These are phyloP conservation scores for Pseudocercospora musae DNA, from an alignment of 2,329 filamentous ascomycete species.

Conservation along the genomic window DNA sequence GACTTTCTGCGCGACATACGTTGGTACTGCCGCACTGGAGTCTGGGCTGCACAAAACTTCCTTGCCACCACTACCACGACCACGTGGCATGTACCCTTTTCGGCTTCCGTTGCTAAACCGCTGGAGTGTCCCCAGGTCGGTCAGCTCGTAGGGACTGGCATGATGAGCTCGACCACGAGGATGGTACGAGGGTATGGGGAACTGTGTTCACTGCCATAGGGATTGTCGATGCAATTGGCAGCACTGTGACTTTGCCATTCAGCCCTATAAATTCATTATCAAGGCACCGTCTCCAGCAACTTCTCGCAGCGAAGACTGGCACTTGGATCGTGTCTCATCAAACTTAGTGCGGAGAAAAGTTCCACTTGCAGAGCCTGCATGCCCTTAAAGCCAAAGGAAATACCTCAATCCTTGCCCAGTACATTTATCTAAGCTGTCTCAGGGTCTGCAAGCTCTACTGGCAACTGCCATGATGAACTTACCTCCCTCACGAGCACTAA, in stretches of 20 bases:
- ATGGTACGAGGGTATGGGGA: slow-evolving; percentile 32
- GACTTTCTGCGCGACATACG: slow-evolving; percentile 35
- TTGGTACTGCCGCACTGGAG: slow-evolving; percentile 26
- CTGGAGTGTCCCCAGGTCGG: slow-evolving; percentile 31
- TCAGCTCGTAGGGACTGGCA: slow-evolving; percentile 40
- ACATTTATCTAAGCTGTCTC: neutral
- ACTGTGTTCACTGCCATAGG: slow-evolving; percentile 37
- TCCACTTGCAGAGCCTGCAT: neutral
- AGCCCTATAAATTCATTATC: neutral
- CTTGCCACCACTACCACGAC: slow-evolving; percentile 29
- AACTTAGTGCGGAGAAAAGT: neutral
- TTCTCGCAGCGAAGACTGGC: neutral
- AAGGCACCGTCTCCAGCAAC: neutral
- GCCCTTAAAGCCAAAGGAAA: neutral
- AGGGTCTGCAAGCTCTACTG: too few species aligned
- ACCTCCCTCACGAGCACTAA: too few species aligned
- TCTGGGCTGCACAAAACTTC: slow-evolving; percentile 24
- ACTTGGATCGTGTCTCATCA: neutral
- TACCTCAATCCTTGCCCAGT: neutral
- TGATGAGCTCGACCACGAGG: slow-evolving; percentile 33
- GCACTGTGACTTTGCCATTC: slow-evolving; percentile 16
- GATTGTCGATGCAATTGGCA: slow-evolving; percentile 34
- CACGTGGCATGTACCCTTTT: slow-evolving; percentile 43
- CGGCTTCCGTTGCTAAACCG: too few species aligned
- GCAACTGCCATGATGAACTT: too few species aligned